Evolutionary conservation across 2,329 filamentous ascomycete genomes (phyloP), one percentile per base, ranked within the genome.

Genomic region (Aspergillus candidus): DNA sequence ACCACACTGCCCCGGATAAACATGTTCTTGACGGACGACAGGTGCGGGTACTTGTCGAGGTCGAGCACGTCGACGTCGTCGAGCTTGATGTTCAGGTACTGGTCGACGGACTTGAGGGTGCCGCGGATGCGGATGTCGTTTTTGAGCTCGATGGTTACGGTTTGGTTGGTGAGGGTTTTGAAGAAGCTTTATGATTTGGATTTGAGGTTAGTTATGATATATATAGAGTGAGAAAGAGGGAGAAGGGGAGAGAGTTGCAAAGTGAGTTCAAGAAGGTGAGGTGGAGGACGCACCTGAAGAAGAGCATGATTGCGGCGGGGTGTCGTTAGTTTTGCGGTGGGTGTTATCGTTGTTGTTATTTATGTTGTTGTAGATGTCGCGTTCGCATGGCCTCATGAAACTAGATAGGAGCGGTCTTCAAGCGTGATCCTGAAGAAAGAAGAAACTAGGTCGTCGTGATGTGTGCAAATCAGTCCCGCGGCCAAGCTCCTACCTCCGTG

Each of bases 51-150:
- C 70, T 90, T 89, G 62, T 93, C 73, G 72, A 97, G 88, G 55
- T 98, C 90, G 18, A 95, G 79, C 29, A 97, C 91, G 51, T 83
- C 79, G 49, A 97, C 94, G 62, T 96, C 88, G 63, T 98, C 93
- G 40, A 98, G 81, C 76, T 97, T 97, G 73, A 98, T 96, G 73
- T 98, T 98, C 63, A 98, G 81, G 72, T 94, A 98, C 74, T 97
- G 93, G 67, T 98, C 93, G 55, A 98, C 91, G 63, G 87, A 94
- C 76, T 97, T 98, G 55, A 98, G 78, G 31, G 84, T 94, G 55
- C 93, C 93, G 59, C 88, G 87, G 67, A 98, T 94, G 65, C 90
- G 89, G 58, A 98, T 94, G 72, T 98, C 93, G 69, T 98, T 98
- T 74, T 98, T 98, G 68, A 98, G 86, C 75, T 98, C 93, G 65